Evolutionary conservation across 169 alveolate species (phyloP), one percentile per base, ranked within the genome.

Genomic region (Plasmodium sp.): DNA sequence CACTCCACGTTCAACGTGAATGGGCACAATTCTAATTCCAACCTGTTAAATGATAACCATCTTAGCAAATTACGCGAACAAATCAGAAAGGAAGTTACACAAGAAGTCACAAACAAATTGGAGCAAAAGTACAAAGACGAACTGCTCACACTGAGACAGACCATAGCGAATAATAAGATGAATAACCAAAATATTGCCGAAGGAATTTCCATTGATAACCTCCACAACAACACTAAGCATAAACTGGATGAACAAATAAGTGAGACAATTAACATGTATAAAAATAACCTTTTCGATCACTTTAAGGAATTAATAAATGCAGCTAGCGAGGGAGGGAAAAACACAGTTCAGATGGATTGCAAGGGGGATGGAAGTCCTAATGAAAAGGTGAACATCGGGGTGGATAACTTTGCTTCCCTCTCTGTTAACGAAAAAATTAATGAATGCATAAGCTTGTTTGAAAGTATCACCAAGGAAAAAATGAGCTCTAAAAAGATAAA

Each of bases 41-140:
- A 34, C 10, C 2, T 56, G 18, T 5, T 90, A 41, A 48, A 80
- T 41, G 91, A 79, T 41, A 43, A 80, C 9, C 5, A 41, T 62
- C n/a, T 79, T 10, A 88, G 73, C 9, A 43, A 74, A 81, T 41
- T 88, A 18, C 72, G 90, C 34, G 90, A 81, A 39, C 84, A 90
- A 90, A 79, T 90, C 5, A 79, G 80, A 36, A 43, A 56, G 6
- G 94, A 90, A 80, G 73, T 90, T 10, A 90, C 77, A 5, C 67
- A 73, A 90, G 84, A 90, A 67, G 45, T 90, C 51, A 79, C 94
- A 12, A 80, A 80, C 77, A 62, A 90, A 22, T 39, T 90, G 39
- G 94, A 90, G 33, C 81, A 79, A 80, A 80, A 90, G 67, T 90
- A 90, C 73, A 90, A 90, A 36, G 91, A 90, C 34, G 82, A 86